Conservation (phyloP, 2,329 filamentous ascomycete species). For the Amauroascus niger region DNA sequence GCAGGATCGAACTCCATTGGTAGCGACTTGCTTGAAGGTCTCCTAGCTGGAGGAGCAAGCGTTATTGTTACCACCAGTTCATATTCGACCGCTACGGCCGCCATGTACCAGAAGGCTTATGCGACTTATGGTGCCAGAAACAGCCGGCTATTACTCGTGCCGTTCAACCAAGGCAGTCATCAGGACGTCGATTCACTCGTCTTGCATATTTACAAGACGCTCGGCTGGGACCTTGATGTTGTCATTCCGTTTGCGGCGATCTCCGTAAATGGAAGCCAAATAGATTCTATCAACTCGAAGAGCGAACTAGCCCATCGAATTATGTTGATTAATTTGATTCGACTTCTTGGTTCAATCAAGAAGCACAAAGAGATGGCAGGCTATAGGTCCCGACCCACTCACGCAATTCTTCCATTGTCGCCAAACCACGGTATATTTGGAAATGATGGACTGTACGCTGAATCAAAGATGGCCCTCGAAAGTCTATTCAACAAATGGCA, state of each 20-base stretch:
- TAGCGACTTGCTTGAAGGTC: not conserved
- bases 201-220: not conserved
- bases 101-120: not conserved
- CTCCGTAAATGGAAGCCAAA: not conserved
- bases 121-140: not conserved
- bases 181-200: not conserved
- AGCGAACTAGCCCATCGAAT: not conserved
- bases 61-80: not conserved
- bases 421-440: not conserved
- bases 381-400: not conserved
- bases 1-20: not conserved
- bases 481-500: not conserved
- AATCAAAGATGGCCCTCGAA: not conserved
- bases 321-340: not conserved
- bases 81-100: not conserved
- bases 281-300: not conserved
- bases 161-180: not conserved
- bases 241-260: not conserved
- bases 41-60: not conserved
- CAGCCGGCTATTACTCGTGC: not conserved
- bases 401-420: not conserved
- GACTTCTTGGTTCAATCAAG: not conserved
- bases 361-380: not conserved
- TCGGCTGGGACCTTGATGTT: not conserved
- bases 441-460: not conserved